Evolutionary conservation across 371 early-diverging fungal genomes (phyloP).

Genomic region (Rhizomucor pusillus): DNA sequence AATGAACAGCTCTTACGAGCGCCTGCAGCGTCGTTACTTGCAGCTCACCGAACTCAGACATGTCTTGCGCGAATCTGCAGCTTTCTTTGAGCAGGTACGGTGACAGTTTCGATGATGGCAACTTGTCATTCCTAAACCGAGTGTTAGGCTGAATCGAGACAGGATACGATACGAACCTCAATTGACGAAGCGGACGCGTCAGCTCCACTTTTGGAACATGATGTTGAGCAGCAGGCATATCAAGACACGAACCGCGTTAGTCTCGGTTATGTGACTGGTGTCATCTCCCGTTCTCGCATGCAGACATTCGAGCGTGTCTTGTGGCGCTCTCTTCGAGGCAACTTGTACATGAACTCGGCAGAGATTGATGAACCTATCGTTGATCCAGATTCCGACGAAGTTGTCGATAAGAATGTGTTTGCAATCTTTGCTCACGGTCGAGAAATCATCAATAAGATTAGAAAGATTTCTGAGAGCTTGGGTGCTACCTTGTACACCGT

Average conservation of each 20-base stretch:
- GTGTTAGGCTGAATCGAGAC: slow-evolving; percentile 52
- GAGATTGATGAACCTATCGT: slow-evolving; percentile 91
- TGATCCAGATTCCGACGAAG: slow-evolving; percentile 73
- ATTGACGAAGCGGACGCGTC: slow-evolving; percentile 56
- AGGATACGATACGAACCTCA: slow-evolving; percentile 54
- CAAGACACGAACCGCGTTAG: slow-evolving; percentile 42
- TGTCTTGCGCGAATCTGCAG: slow-evolving; percentile 85
- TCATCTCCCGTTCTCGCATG: slow-evolving; percentile 81
- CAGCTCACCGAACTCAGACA: slow-evolving; percentile 90
- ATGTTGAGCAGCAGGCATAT: slow-evolving; percentile 56
- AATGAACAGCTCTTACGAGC: slow-evolving; percentile 87
- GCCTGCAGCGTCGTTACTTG: slow-evolving; percentile 78
- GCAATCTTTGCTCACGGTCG: slow-evolving; percentile 96
- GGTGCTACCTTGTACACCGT: slow-evolving; percentile 94
- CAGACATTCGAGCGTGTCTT: slow-evolving; percentile 93
- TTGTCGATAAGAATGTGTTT: slow-evolving; percentile 92
- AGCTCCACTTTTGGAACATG: slow-evolving; percentile 62
- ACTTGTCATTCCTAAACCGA: neutral
- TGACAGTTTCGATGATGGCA: slow-evolving; percentile 58
- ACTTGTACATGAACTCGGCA: slow-evolving; percentile 94
- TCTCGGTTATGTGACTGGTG: slow-evolving; percentile 86
- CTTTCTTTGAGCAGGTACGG: slow-evolving; percentile 73
- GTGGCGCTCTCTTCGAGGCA: slow-evolving; percentile 97
- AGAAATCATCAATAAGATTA: slow-evolving; percentile 85
- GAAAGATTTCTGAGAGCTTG: slow-evolving; percentile 91